These are phyloP conservation scores for Phlegmacium glaucopus DNA, from an alignment of 768 basidiomycete genomes.

Conservation along the genomic window DNA sequence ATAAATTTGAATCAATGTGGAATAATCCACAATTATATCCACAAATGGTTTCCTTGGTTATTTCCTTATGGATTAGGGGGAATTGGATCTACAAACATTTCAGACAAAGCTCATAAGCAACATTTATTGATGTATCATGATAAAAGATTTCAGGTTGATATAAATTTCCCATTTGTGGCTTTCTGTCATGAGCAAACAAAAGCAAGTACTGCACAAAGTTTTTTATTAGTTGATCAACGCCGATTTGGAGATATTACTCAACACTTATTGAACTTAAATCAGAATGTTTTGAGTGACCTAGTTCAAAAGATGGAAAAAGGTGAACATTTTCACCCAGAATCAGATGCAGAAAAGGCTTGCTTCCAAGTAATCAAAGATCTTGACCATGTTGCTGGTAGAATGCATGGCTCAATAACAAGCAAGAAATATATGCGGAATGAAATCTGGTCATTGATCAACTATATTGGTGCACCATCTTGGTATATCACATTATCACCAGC, in stretches of 20 bases:
- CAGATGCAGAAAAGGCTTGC: conserved; percentile 16
- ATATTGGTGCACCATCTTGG: conserved; percentile 23
- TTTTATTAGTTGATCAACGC: conserved; percentile 19
- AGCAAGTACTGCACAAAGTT: conserved; percentile 18
- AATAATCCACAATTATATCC: too few relatives aligned
- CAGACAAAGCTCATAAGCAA: conserved; percentile 16
- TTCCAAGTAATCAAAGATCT: conserved; percentile 21
- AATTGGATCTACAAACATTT: conserved; percentile 13
- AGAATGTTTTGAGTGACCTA: conserved; percentile 15
- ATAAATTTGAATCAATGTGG: too few relatives aligned
- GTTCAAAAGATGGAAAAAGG: conserved; percentile 18
- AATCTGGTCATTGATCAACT: conserved; percentile 26
- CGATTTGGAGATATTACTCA: conserved; percentile 23
- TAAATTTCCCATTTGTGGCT: too few relatives aligned
- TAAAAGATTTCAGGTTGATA: too few relatives aligned
- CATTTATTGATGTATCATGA: too few relatives aligned
- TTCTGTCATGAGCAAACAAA: conserved; percentile 40
- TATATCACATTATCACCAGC: conserved; percentile 29
- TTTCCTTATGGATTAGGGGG: conserved; percentile 36
- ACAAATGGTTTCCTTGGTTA: conserved; percentile 35
- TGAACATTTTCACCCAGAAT: conserved; percentile 18
- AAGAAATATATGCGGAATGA: conserved; percentile 27
- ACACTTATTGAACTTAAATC: conserved; percentile 20
- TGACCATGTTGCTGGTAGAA: conserved; percentile 17
- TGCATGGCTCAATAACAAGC: conserved; percentile 19